phyloP scores from a whole-genome alignment of 2,329 filamentous ascomycete genomes.

The Trichoderma sp. region DNA sequence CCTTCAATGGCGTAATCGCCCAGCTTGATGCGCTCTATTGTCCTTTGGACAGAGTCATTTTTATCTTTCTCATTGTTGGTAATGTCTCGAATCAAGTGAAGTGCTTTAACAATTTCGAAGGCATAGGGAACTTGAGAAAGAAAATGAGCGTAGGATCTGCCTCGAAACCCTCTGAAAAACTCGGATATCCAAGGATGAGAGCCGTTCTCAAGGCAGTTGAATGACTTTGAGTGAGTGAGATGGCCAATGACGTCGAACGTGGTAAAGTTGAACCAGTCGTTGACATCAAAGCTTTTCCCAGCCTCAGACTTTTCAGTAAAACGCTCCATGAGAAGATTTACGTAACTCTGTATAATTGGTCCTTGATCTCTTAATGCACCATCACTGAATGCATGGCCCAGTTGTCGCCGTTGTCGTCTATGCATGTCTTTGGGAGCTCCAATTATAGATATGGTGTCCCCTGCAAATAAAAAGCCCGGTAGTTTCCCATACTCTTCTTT shows the following conservation, averaged over 20 bases:
- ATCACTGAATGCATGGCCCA: slow-evolving; percentile 37
- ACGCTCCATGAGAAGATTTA: slow-evolving; percentile 30
- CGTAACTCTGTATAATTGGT: slow-evolving; percentile 29
- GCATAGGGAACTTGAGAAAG: slow-evolving; percentile 19
- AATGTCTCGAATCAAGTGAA: neutral
- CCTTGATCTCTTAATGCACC: slow-evolving; percentile 36
- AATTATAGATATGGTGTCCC: slow-evolving; percentile 25
- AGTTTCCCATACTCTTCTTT: slow-evolving; percentile 25
- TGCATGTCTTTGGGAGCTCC: slow-evolving; percentile 25
- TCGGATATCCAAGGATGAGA: slow-evolving; percentile 32
- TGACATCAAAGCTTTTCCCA: slow-evolving; percentile 29
- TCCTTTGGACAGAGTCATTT: slow-evolving; percentile 27
- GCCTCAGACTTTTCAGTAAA: slow-evolving; percentile 24
- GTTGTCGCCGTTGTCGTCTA: slow-evolving; percentile 28
- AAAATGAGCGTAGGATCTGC: slow-evolving; percentile 21
- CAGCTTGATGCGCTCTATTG: slow-evolving; percentile 26
- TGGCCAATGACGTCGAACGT: slow-evolving; percentile 45
- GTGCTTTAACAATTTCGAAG: neutral
- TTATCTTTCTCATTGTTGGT: slow-evolving; percentile 20
- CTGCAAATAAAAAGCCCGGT: neutral
- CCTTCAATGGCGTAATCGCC: slow-evolving; percentile 27
- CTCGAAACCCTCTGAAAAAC: slow-evolving; percentile 26
- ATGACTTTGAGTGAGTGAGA: slow-evolving; percentile 47
- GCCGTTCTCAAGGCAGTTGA: slow-evolving; percentile 36
- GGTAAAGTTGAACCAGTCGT: slow-evolving; percentile 40